Percentiles rank a stretch among this genome's conserved stretches.
These are phyloP conservation scores for Rhododendron kiyosumense DNA, from an alignment of 148 eudicot species.

Conservation along the genomic window DNA sequence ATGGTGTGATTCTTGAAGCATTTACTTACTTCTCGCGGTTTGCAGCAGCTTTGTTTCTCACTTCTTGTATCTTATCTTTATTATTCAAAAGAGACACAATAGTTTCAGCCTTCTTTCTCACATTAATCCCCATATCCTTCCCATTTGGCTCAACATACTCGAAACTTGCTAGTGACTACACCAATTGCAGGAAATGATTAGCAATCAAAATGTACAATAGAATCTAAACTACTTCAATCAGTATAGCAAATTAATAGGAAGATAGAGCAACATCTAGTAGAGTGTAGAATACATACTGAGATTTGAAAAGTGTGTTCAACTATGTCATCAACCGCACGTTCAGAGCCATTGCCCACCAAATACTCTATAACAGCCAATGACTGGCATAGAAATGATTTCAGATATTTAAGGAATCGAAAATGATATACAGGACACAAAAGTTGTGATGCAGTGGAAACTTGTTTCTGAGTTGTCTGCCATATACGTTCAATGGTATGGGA, in stretches of 20 bases:
- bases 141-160: constrained; percentile 89
- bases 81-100: constrained; percentile 79
- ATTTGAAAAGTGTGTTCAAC: constrained; percentile 94
- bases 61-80: constrained; percentile 88
- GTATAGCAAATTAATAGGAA: background rate
- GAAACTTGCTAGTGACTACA: constrained; percentile 75
- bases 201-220: background rate
- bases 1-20: constrained; percentile 4
- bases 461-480: background rate
- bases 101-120: constrained; percentile 91
- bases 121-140: constrained; percentile 92
- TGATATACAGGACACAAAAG: background rate
- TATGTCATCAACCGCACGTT: constrained; percentile 97
- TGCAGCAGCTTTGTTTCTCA: constrained; percentile 81
- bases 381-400: constrained; percentile 30
- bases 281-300: constrained; percentile 46
- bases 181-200: constrained; percentile 14
- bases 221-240: background rate
- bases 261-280: background rate
- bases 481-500: background rate
- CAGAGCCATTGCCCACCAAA: constrained; percentile 93
- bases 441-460: background rate
- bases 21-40: constrained; percentile 87
- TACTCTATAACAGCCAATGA: constrained; percentile 93
- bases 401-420: background rate